Conservation (phyloP, 495 filamentous ascomycete species). For the Elasticomyces elasticus region DNA sequence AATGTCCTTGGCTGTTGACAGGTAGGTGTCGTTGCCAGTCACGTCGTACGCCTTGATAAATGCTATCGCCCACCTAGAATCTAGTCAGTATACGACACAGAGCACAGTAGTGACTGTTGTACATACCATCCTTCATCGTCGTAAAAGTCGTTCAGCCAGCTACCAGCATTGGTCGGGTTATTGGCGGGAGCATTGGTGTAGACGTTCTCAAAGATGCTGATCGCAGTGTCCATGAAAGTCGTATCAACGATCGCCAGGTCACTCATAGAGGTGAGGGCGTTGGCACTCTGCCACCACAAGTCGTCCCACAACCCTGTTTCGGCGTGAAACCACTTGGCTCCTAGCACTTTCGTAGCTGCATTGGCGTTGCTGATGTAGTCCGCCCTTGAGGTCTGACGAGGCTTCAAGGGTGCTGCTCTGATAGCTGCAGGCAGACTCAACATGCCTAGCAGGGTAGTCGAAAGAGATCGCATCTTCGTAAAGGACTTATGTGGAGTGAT, state of each 20-base stretch:
- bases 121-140: conserved; percentile 33
- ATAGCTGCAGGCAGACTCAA: background rate
- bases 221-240: background rate
- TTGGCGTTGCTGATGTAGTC: conserved; percentile 6
- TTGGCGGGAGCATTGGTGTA: conserved; percentile 8
- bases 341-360: background rate
- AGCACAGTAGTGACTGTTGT: background rate
- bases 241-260: conserved; percentile 3
- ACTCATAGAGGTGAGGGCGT: conserved; percentile 3
- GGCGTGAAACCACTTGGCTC: conserved; percentile 1
- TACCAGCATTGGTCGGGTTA: conserved; percentile 8
- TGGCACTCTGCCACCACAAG: conserved; percentile 7
- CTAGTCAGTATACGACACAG: background rate
- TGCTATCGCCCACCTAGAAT: conserved; percentile 18
- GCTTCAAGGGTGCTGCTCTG: background rate
- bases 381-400: background rate
- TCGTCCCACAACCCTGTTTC: background rate
- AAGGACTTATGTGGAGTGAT: background rate
- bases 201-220: conserved; percentile 16
- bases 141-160: conserved; percentile 28
- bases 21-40: conserved; percentile 25
- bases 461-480: background rate
- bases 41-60: conserved; percentile 30
- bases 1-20: conserved; percentile 44
- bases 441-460: background rate